phyloP scores from a whole-genome alignment of 108 stramenopile species.

The Cyclotella baltica region DNA sequence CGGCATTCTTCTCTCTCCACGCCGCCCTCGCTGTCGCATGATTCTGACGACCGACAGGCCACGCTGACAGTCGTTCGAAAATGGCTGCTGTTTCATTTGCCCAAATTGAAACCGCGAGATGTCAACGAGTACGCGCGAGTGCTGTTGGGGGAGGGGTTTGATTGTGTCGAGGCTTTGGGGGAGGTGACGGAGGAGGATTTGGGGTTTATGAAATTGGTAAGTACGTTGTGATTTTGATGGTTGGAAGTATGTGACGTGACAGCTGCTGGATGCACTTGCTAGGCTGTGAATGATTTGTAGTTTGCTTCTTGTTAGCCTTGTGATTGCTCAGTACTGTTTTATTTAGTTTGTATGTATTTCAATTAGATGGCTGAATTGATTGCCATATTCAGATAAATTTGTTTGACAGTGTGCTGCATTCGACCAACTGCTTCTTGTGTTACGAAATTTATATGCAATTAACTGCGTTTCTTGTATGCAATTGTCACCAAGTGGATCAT shows the following conservation, averaged over 20 bases:
- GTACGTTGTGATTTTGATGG: not conserved
- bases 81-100: constrained; percentile 31
- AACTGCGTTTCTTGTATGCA: no score
- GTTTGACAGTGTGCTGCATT: no score
- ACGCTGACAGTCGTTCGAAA: not conserved
- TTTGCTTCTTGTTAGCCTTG: no score
- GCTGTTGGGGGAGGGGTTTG: constrained; percentile 34
- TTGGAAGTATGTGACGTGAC: not conserved
- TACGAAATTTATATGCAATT: no score
- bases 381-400: no score
- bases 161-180: constrained; percentile 13
- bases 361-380: no score
- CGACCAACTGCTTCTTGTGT: no score
- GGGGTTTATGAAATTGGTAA: constrained; percentile 34
- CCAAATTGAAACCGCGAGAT: constrained; percentile 20
- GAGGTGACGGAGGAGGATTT: constrained; percentile 35
- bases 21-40: not conserved
- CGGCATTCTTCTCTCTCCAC: constrained; percentile 5
- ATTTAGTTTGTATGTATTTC: no score
- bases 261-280: not conserved
- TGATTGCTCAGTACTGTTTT: no score
- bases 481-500: no score
- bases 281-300: not conserved
- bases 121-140: constrained; percentile 17
- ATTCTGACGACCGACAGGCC: not conserved